Base-by-base conservation (phyloP, 1,284 basidiomycete species). In the Microbotryum silenes-acaulis region DNA sequence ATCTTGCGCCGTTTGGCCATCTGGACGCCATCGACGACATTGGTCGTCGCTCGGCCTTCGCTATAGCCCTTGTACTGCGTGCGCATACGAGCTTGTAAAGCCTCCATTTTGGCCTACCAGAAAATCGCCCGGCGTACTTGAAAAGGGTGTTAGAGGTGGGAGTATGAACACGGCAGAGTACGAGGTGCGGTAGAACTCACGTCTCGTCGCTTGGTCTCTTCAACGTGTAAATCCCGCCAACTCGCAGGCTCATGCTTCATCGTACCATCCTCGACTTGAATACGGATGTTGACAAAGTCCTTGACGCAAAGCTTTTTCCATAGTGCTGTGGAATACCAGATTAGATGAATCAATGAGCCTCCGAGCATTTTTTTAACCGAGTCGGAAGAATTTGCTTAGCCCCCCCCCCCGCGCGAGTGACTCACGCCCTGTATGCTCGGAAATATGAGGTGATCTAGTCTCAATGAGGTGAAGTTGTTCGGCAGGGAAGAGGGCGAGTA, bases 221-320 rank as follows among this genome's bases (percentile, higher is more conserved):
- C 51, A 4, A 16, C 27, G 50, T 66, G 61, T 27, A 56, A 42
- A 2, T 53, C 54, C 7, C 53, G 37, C 66, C 66, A 68, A 29
- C 52, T 54, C 20, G 4, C 33, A 2, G 57, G 64, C 29, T 37
- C 21, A 29, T 58, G 50, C 4, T 31, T 21, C n/a, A 66, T 9
- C 3, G 31, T 47, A 2, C 55, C 61, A n/a, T 68, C 66, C 50
- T 68, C 66, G 59, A 68, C 62, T 2, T 42, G 53, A n/a, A 64
- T 68, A 3, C 62, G 37, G 2, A 68, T 50, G 18, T 61, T 56
- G 51, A 66, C 50, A 31, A 68, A 68, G 29, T 65, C 64, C 27
- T 54, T 52, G 46, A 64, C 31, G 45, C 61, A 66, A 4, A 68
- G 48, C 2, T 57, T 14, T 20, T 57, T 59, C 66, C 66, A 68